Conservation (phyloP, 352 stramenopile genomes). For the Aphanomyces astaci region DNA sequence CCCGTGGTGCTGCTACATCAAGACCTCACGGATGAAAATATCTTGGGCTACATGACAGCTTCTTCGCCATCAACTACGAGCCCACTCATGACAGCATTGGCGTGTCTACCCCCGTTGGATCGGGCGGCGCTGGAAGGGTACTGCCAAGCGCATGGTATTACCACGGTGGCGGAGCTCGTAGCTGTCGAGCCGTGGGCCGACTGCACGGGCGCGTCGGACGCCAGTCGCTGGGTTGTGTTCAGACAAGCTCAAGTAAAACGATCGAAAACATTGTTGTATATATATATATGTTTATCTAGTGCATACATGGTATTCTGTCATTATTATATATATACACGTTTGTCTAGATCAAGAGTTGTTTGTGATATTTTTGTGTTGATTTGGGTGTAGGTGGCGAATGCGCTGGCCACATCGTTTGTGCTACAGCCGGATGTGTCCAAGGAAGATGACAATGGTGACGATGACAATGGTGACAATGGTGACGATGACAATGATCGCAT, state of each 20-base stretch:
- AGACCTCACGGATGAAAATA: constrained; percentile 81
- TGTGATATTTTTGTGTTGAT: too few species aligned
- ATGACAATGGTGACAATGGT: not conserved
- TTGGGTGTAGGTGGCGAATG: not conserved
- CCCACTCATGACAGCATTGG: not conserved
- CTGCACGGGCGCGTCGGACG: not conserved
- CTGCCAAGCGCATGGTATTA: not conserved
- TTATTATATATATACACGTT: too few species aligned
- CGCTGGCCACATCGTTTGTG: not conserved
- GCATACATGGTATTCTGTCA: too few species aligned
- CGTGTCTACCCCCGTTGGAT: not conserved
- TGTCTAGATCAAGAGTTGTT: too few species aligned
- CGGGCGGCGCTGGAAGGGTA: not conserved
- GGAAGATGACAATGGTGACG: not conserved
- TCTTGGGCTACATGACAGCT: constrained; percentile 36
- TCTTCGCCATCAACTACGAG: too few species aligned
- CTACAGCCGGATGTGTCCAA: not conserved
- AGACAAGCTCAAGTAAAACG: not conserved
- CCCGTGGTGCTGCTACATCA: constrained; percentile 65
- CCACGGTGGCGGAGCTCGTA: not conserved
- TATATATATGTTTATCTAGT: too few species aligned
- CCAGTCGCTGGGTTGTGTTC: not conserved
- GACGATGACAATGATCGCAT: constrained; percentile 1
- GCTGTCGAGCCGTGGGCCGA: not conserved
- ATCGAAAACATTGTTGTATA: not conserved